Base-by-base conservation (phyloP, 2,329 filamentous ascomycete species). In the Zymoseptoria brevis region DNA sequence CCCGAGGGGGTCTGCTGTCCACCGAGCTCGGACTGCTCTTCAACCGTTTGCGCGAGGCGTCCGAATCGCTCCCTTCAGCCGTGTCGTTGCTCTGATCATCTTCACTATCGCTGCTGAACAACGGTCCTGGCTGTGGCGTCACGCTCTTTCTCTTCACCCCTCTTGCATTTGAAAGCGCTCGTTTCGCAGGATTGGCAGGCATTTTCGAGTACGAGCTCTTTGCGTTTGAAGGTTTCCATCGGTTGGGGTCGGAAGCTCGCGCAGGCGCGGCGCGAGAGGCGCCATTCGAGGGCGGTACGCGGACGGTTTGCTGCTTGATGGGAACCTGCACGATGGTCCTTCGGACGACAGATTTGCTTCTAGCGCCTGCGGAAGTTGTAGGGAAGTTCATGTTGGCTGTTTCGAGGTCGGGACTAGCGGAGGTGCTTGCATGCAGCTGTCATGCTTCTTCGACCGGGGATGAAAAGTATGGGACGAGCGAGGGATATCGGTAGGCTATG, bases 21-120 rank as follows among this genome's bases (percentile, higher is more conserved):
- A 69, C 62, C 7, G 71, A 73, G 57, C 68, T 69, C 51, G 70
- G 68, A 55, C 70, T 72, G 63, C 71, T 73, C 64, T 73, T 72
- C 52, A 70, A 64, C 19, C 72, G 66, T 63, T 73, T 73, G 7
- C 71, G 66, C n/a, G 71, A 70, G 13, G 66, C 68, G 59, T 72
- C 71, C 3, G 70, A 71, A 55, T 72, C 68, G 57, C 68, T 71
- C 19, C 62, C 66, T 21, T 62, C 69, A 41, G 64, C n/a, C n/a
- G n/a, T 57, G 48, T 70, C 68, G 58, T 68, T 70, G 58, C 68
- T 69, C 30, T 62, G 63, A 24, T 67, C 68, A n/a, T 67, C 69
- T 19, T 70, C 69, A 4, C 69, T 67, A 58, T 69, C 69, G 64
- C 71, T 72, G 62, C 70, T 71, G 63, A 69, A 69, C 45, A 62